Conservation (phyloP, 352 stramenopile species). For the Globisporangium perplexum region DNA sequence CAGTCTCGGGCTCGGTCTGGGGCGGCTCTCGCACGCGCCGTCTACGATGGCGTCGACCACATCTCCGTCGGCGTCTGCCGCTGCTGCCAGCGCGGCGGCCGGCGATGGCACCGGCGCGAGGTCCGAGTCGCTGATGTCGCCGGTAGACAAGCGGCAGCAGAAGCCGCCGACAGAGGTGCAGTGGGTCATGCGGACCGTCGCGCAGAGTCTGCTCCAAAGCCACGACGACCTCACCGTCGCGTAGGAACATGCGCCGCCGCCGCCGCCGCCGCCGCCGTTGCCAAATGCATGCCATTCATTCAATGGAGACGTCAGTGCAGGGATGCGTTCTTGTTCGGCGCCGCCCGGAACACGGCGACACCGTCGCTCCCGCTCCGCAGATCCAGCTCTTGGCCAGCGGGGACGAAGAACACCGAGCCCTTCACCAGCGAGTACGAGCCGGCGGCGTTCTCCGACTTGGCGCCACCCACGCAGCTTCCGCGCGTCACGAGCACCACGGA, state of each 20-base stretch:
- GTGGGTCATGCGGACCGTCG: constrained; percentile 72
- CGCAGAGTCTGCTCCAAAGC: constrained; percentile 61
- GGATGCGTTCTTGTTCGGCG: constrained; percentile 40
- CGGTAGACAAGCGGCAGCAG: constrained; percentile 15
- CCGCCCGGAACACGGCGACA: constrained; percentile 42
- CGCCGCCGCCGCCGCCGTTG: not conserved
- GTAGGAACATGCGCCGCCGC: not conserved
- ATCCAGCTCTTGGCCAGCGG: constrained; percentile 34
- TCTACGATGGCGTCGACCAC: not conserved
- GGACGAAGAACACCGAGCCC: constrained; percentile 51
- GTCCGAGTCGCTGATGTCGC: constrained; percentile 9
- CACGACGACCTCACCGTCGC: constrained; percentile 34
- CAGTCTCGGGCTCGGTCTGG: not conserved
- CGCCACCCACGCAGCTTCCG: constrained; percentile 20
- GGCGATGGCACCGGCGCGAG: not conserved
- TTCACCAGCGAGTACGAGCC: constrained; percentile 7
- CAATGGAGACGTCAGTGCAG: not conserved
- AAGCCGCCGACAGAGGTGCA: constrained; percentile 46
- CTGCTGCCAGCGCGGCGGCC: not conserved
- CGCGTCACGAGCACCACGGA: constrained; percentile 51
- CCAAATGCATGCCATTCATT: constrained; percentile 8
- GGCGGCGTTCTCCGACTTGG: not conserved
- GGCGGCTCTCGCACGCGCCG: not conserved
- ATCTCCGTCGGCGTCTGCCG: not conserved
- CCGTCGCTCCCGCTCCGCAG: constrained; percentile 26